Percentiles rank a stretch among this genome's conserved stretches.
Evolutionary conservation across 176 grass and related monocot genomes (phyloP).

Genomic region (Chloris gayana): DNA sequence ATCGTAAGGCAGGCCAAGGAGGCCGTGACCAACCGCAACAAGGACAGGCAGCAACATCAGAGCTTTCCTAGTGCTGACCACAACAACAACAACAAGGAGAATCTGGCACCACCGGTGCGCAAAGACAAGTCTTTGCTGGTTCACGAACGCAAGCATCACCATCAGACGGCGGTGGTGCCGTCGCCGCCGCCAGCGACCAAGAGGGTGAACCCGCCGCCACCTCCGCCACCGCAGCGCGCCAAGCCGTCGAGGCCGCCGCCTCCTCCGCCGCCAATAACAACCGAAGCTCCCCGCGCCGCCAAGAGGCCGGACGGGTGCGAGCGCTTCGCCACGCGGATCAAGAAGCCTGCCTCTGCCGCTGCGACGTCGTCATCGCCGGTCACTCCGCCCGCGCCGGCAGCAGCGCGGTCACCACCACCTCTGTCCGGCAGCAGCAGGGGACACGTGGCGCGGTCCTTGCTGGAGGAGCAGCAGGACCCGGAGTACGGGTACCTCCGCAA

Average conservation of each 20-base stretch:
- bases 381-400: neutral
- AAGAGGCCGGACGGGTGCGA: slow-evolving; percentile 55
- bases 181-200: too few relatives aligned
- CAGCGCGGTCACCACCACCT: too few relatives aligned
- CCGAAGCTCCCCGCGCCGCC: neutral
- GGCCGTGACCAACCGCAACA: slow-evolving; percentile 51
- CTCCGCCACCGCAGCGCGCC: neutral
- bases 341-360: slow-evolving; percentile 33
- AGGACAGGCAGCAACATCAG: neutral
- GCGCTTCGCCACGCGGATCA: slow-evolving; percentile 79
- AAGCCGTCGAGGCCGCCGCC: slow-evolving; percentile 47
- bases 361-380: too few relatives aligned
- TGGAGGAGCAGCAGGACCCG: slow-evolving; percentile 52
- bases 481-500: slow-evolving; percentile 63
- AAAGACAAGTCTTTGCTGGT: neutral
- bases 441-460: too few relatives aligned
- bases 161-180: too few relatives aligned
- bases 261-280: slow-evolving; percentile 45
- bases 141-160: neutral
- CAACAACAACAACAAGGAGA: slow-evolving; percentile 27
- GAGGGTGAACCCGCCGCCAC: neutral
- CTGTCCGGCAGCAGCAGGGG: too few relatives aligned
- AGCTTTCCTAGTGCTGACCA: neutral
- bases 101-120: neutral
- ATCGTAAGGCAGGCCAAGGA: slow-evolving; percentile 77